These are phyloP conservation scores for Candida stauntonica DNA, from an alignment of 805 yeast species.

Conservation along the genomic window DNA sequence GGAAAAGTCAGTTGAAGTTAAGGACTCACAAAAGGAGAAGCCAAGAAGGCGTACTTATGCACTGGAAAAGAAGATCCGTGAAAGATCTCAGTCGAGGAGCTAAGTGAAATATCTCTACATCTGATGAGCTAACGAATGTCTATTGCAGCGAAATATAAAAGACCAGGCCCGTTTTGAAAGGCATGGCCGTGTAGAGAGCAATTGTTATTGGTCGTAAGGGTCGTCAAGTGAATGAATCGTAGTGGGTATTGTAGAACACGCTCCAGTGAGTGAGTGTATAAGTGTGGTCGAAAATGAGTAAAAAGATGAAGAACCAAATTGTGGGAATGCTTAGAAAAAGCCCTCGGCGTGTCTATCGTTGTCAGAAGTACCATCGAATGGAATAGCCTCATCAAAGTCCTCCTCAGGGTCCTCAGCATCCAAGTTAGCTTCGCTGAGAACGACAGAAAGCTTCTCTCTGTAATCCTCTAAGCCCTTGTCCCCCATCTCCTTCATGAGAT, in stretches of 20 bases:
- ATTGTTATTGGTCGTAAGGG: no score
- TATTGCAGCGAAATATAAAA: neutral
- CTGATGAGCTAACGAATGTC: constrained; percentile 2
- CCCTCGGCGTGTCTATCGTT: neutral
- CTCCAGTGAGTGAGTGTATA: neutral
- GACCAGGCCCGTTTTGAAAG: no score
- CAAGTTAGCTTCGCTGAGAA: neutral
- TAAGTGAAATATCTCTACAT: neutral
- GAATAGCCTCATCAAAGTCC: constrained; percentile 1
- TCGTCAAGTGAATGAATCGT: constrained; percentile 11
- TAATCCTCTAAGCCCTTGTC: constrained; percentile 1
- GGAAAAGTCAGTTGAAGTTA: constrained; percentile 3
- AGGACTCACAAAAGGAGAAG: no score
- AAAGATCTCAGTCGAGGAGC: neutral
- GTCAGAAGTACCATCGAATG: neutral
- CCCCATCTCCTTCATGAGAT: constrained; percentile 7
- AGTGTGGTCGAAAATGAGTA: neutral
- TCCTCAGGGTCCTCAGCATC: neutral
- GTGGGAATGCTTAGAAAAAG: neutral
- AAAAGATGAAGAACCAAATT: neutral
- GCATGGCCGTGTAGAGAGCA: no score
- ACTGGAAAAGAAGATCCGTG: neutral
- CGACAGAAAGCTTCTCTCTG: neutral
- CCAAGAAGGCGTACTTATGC: neutral
- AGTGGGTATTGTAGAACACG: neutral